phyloP scores from a whole-genome alignment of 2,329 filamentous ascomycete genomes.

The Arthrocladium fulminans region DNA sequence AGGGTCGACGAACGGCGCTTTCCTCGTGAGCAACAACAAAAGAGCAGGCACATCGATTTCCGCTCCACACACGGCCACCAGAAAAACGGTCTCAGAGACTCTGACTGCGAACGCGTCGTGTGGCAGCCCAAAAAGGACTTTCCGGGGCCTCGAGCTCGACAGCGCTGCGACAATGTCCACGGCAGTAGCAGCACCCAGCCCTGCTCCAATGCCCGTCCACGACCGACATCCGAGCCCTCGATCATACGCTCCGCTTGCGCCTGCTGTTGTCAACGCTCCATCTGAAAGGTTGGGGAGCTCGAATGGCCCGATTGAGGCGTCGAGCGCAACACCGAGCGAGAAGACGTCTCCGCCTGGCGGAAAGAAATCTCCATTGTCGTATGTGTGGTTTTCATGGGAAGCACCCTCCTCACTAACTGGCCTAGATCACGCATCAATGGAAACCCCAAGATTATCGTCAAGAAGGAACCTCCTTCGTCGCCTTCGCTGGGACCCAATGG shows the following conservation, averaged over 20 bases:
- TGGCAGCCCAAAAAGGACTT: too few species aligned
- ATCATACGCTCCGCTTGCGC: conserved; percentile 33
- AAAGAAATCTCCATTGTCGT: conserved; percentile 47
- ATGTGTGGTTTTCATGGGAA: conserved; percentile 27
- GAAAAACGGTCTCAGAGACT: too few species aligned
- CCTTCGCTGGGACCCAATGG: conserved; percentile 63
- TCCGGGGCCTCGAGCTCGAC: conserved; percentile 4
- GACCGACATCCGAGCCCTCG: conserved; percentile 39
- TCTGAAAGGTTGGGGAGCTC: conserved; percentile 12
- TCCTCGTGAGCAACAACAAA: conserved; percentile 1
- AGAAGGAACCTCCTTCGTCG: conserved; percentile 82
- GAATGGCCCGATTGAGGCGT: conserved; percentile 7
- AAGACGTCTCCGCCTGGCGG: conserved; percentile 34
- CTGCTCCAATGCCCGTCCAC: conserved; percentile 35
- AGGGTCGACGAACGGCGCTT: not conserved
- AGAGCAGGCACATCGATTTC: not conserved
- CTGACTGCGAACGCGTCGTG: too few species aligned
- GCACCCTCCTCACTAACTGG: conserved; percentile 20
- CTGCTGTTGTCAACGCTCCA: conserved; percentile 22
- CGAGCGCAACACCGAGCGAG: conserved; percentile 13
- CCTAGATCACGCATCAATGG: conserved; percentile 38
- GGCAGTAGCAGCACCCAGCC: conserved; percentile 38
- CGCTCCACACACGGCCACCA: too few species aligned
- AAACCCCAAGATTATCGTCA: conserved; percentile 77
- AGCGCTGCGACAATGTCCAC: conserved; percentile 36